Conservation (phyloP, 805 yeast genomes). For the Yamadazyma sp. region DNA sequence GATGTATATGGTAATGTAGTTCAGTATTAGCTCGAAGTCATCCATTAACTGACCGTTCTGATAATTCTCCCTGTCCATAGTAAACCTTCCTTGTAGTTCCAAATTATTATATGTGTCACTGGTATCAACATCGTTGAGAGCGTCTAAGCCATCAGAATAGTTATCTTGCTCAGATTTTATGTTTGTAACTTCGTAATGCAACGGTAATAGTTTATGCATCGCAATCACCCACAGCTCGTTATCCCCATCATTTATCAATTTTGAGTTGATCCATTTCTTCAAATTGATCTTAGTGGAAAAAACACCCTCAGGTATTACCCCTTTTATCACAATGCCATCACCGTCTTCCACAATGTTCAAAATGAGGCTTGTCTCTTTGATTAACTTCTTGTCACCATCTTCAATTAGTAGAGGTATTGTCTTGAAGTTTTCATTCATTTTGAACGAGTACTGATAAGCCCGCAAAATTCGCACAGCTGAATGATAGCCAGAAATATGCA, state of each 20-base stretch:
- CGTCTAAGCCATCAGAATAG: not conserved
- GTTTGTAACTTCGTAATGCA: not conserved
- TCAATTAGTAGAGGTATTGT: slow-evolving; percentile 14
- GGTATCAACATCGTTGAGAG: not conserved
- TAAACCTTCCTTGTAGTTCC: slow-evolving; percentile 16
- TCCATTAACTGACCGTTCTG: slow-evolving; percentile 23
- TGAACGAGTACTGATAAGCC: slow-evolving; percentile 1
- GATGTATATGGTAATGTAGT: slow-evolving; percentile 20
- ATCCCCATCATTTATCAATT: slow-evolving; percentile 10
- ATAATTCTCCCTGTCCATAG: slow-evolving; percentile 26
- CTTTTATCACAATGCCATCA: slow-evolving; percentile 9
- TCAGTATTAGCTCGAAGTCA: slow-evolving; percentile 22
- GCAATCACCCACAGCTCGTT: slow-evolving; percentile 20
- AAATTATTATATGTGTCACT: not conserved
- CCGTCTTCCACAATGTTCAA: slow-evolving; percentile 5
- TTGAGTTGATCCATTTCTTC: slow-evolving; percentile 5
- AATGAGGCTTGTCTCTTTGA: slow-evolving; percentile 10
- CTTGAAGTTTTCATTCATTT: slow-evolving; percentile 8
- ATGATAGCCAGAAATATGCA: not conserved
- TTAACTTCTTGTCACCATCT: slow-evolving; percentile 8
- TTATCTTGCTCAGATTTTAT: not conserved
- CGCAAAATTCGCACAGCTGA: slow-evolving; percentile 1
- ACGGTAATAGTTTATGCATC: slow-evolving; percentile 22
- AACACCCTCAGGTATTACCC: slow-evolving; percentile 13
- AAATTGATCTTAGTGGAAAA: slow-evolving; percentile 4